A percentile compares a stretch with the other conserved stretches of the same genome.
Conservation (phyloP, 129 eudicot genomes). For the Apium graveolens region DNA sequence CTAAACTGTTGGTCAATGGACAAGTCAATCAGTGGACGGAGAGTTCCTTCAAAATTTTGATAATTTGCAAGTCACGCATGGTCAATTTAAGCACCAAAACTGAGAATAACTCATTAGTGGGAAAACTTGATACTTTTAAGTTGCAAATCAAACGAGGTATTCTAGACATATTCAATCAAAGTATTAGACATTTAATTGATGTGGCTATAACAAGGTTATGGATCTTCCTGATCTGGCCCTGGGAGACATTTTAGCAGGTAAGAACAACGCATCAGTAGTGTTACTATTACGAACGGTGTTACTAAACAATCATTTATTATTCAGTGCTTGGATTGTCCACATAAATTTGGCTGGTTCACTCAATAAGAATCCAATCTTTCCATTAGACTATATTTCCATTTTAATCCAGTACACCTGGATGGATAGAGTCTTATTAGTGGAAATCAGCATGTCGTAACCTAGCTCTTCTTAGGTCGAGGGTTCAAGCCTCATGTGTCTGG, state of each 20-base stretch:
- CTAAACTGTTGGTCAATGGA: no score
- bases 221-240: not conserved
- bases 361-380: no score
- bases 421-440: not conserved
- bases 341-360: not conserved
- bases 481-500: no score
- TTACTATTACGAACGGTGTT: not conserved
- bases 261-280: not conserved
- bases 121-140: no score
- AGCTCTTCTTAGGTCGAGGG: no score
- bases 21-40: not conserved
- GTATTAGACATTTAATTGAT: no score
- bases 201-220: not conserved
- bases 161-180: no score
- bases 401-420: not conserved
- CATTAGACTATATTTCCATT: no score
- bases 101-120: not conserved
- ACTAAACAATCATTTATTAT: not conserved
- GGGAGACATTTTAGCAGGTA: not conserved
- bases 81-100: not conserved
- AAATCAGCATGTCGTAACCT: not conserved
- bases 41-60: no score
- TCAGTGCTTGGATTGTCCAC: no score
- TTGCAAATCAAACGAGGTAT: no score
- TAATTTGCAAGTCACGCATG: no score